These are phyloP conservation scores for Candida alai DNA, from an alignment of 805 yeast genomes.

Conservation along the genomic window DNA sequence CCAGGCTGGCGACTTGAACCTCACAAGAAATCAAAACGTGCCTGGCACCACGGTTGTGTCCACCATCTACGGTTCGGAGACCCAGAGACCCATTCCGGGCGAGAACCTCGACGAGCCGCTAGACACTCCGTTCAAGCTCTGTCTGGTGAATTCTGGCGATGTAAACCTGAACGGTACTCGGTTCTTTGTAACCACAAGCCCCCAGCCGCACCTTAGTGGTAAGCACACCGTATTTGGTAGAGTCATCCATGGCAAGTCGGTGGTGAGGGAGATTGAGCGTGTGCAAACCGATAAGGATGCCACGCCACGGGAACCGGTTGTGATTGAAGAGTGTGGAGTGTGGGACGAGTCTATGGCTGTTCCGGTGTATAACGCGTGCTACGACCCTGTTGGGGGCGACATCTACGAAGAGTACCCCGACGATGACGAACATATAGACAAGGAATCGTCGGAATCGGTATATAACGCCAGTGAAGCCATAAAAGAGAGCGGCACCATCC, in stretches of 20 bases:
- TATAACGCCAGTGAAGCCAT: slow-evolving; percentile 50
- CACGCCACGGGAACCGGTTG: slow-evolving; percentile 20
- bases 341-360: slow-evolving; percentile 53
- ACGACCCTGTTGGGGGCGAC: slow-evolving; percentile 62
- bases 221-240: slow-evolving; percentile 77
- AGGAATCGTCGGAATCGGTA: slow-evolving; percentile 53
- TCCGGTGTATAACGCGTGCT: slow-evolving; percentile 63
- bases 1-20: slow-evolving; percentile 60
- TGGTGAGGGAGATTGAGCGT: slow-evolving; percentile 61
- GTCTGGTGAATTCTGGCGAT: slow-evolving; percentile 61
- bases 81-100: slow-evolving; percentile 39
- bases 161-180: slow-evolving; percentile 55
- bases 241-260: slow-evolving; percentile 65
- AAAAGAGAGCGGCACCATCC: slow-evolving; percentile 61
- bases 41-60: slow-evolving; percentile 36
- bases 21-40: slow-evolving; percentile 21
- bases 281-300: slow-evolving; percentile 38
- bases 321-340: slow-evolving; percentile 58
- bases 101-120: slow-evolving; percentile 49
- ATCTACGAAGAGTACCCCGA: slow-evolving; percentile 74
- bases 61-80: slow-evolving; percentile 13
- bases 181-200: slow-evolving; percentile 66
- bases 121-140: slow-evolving; percentile 49
- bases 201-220: slow-evolving; percentile 71
- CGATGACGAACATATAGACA: slow-evolving; percentile 58